Conservation (phyloP, 2,329 filamentous ascomycete genomes). For the Epichloe elymi region DNA sequence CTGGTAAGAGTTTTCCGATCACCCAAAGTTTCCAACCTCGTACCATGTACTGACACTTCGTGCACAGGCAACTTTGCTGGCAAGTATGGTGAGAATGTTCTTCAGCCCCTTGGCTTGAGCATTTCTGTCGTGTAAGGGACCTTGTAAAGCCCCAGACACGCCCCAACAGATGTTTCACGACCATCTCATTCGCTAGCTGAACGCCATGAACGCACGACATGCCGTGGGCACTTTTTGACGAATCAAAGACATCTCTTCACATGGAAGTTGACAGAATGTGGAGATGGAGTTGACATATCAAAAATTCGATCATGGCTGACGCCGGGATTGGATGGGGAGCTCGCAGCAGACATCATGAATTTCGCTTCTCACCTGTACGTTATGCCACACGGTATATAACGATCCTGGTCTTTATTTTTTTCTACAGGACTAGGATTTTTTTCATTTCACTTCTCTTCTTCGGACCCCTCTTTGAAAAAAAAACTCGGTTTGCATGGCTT, state of each 20-base stretch:
- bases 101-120: conserved; percentile 20
- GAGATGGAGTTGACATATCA: background rate
- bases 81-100: conserved; percentile 27
- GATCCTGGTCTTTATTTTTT: conserved; percentile 15
- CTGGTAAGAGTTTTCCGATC: conserved; percentile 39
- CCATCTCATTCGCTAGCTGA: background rate
- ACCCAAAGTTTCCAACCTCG: background rate
- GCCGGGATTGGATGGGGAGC: conserved; percentile 3
- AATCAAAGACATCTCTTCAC: background rate
- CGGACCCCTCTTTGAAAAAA: background rate
- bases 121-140: conserved; percentile 15
- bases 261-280: background rate
- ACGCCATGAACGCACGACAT: background rate
- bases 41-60: conserved; percentile 5
- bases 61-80: background rate
- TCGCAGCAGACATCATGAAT: conserved; percentile 3
- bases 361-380: conserved; percentile 24
- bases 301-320: background rate
- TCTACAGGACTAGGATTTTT: conserved; percentile 5
- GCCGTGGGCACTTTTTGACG: background rate
- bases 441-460: conserved; percentile 4
- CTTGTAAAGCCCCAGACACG: background rate
- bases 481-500: background rate
- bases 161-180: background rate
- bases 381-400: conserved; percentile 20